Evolutionary conservation across 1,139 yeast species (phyloP), one percentile per base, ranked within the genome.

Genomic region (Meyerozyma carpophila): DNA sequence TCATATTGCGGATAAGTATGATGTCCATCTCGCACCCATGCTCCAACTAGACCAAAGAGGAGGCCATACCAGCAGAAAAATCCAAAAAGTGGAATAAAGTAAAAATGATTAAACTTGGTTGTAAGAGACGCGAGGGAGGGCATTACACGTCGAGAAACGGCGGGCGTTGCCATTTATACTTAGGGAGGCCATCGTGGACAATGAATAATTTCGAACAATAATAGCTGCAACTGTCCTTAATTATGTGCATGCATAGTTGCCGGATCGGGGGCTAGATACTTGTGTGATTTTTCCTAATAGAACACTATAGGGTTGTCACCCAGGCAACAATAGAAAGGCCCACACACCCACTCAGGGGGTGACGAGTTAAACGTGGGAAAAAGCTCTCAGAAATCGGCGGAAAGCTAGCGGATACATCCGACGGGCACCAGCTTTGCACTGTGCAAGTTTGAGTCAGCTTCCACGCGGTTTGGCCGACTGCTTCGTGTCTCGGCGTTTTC

Each of bases 61-160:
- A 62, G 52, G 6, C 51, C 50, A 41, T 61, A 61, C 66, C 66
- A 61, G 44, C 65, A 61, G 9, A 61, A 42, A 11, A 61, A 53
- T 3, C 66, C 66, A 41, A 61, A 61, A 41, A 61, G 51, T 5
- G 66, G 66, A 32, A 61, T 54, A 41, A 52, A 57, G 45, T 61
- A 61, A 44, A 61, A 61, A 42, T 61, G 65, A 47, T 61, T 59
- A 48, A 61, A 61, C 37, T 52, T 55, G 40, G 63, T 55, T 1
- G 64, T 60, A 25, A 44, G 47, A 41, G 32, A 49, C 48, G 38
- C 54, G 48, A 26, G 46, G 26, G 21, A 13, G 16, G 14, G 11
- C 37, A 34, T 34, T 18, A 21, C 13, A 34, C 26, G 25, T 14
- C 26, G 24, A 5, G 13, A 11, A 18, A 34, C 26, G 26, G 16